Base-by-base conservation (phyloP, 805 yeast species). In the Metschnikowia dekortorum region DNA sequence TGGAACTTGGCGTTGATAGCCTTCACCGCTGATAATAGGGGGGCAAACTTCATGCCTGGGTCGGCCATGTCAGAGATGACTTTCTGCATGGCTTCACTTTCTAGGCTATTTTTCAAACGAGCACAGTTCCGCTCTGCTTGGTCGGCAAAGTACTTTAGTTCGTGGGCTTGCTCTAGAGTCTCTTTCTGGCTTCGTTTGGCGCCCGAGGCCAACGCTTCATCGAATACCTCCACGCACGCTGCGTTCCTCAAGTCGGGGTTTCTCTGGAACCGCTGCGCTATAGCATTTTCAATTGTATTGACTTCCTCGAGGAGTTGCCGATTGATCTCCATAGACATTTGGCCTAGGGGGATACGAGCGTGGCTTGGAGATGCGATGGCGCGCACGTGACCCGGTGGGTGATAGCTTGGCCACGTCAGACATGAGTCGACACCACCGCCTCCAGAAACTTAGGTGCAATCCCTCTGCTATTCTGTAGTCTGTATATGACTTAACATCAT, bases 271-370 rank as follows among this genome's bases (percentile, higher is more conserved):
- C 97, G 70, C 43, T 76, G 77, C 0, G 85, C 66, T 0, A 89
- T 74, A 0, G 89, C 89, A 30, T 67, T 59, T 59, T 91, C 95
- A 3, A 92, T 76, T 2, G 80, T 67, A 54, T 91, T 96, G 16
- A 87, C 64, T 61, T 87, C 94, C 59, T 84, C 89, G 7, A 81
- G 57, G 16, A 63, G 52, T 13, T 61, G 56, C 33, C 78, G 51
- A 54, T 70, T 72, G 6, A 62, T 46, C 53, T 73, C 77, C 44
- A 72, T 60, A 26, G 65, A 61, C 49, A 42, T 46, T 6, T n/a
- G 44, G 34, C 13, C 10, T 8, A 11, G 4, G 30, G 11, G 31
- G 3, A 18, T 28, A 13, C 11, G 14, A 32, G 18, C 13, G 45
- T 9, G 36, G 11, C n/a, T 29, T 30, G 18, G 29, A 22, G 37